These are phyloP conservation scores for Potentilla sterilis DNA, from an alignment of 306 rosid genomes.

Conservation along the genomic window DNA sequence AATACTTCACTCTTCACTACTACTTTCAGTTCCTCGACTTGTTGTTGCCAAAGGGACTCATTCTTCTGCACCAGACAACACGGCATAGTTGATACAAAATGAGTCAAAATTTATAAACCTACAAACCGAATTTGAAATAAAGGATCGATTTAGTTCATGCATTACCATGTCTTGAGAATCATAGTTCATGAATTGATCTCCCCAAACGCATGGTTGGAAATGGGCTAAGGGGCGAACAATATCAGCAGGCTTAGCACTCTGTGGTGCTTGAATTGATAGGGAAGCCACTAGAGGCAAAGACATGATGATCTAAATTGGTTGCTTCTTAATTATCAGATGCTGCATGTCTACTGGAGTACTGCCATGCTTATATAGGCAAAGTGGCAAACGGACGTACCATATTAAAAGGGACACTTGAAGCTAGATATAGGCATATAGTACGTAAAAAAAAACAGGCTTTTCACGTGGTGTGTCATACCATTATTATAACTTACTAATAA, in stretches of 20 bases:
- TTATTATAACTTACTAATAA: too few relatives aligned
- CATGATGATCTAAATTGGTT: not conserved
- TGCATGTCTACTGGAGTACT: not conserved
- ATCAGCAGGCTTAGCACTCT: not conserved
- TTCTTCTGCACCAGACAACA: not conserved
- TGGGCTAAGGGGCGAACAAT: not conserved
- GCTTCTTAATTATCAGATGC: not conserved
- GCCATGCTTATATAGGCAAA: not conserved
- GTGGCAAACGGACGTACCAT: too few relatives aligned
- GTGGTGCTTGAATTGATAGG: not conserved
- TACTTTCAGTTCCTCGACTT: constrained; percentile 21
- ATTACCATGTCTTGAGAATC: not conserved
- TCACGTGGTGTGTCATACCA: too few relatives aligned
- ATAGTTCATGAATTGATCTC: not conserved
- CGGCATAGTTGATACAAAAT: not conserved
- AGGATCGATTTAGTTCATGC: too few relatives aligned
- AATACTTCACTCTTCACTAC: constrained; percentile 26
- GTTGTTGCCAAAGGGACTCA: not conserved
- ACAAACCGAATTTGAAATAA: not conserved
- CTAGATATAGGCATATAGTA: too few relatives aligned
- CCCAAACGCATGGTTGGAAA: not conserved
- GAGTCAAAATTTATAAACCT: not conserved
- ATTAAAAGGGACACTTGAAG: too few relatives aligned
- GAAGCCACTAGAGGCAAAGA: not conserved
- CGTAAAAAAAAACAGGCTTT: too few relatives aligned